Evolutionary conservation across 78 protist genomes (phyloP).

Genomic region (Guillardia theta): DNA sequence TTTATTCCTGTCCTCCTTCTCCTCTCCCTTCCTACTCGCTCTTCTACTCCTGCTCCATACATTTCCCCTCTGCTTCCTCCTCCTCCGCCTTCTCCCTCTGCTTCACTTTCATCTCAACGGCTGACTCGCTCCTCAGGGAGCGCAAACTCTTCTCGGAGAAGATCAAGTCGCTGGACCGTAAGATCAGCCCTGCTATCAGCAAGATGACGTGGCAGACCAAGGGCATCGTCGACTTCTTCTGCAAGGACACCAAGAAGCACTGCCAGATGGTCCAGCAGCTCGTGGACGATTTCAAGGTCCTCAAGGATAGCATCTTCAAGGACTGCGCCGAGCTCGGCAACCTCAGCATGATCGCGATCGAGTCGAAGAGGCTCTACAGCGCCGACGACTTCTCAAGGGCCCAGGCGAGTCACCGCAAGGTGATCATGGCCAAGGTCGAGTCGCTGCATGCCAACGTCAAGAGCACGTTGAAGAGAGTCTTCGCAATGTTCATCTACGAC

Average conservation of each 20-base stretch:
- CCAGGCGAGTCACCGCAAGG: background rate
- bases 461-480: background rate
- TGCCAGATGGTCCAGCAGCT: background rate
- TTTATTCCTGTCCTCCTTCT: too few relatives aligned
- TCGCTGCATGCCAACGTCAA: background rate
- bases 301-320: background rate
- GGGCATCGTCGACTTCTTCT: background rate
- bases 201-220: background rate
- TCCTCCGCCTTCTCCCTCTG: background rate
- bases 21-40: background rate
- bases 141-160: background rate
- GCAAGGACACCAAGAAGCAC: background rate
- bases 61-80: background rate
- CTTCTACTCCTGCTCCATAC: background rate
- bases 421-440: background rate
- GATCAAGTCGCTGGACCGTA: background rate
- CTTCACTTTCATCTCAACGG: background rate
- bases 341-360: background rate
- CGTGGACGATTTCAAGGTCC: background rate
- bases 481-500: background rate
- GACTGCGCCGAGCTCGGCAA: background rate
- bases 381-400: background rate
- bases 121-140: background rate
- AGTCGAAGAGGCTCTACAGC: background rate
- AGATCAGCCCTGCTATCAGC: background rate